These are phyloP conservation scores for Flaveria bidentis DNA, from an alignment of 129 eudicot genomes.

Conservation along the genomic window DNA sequence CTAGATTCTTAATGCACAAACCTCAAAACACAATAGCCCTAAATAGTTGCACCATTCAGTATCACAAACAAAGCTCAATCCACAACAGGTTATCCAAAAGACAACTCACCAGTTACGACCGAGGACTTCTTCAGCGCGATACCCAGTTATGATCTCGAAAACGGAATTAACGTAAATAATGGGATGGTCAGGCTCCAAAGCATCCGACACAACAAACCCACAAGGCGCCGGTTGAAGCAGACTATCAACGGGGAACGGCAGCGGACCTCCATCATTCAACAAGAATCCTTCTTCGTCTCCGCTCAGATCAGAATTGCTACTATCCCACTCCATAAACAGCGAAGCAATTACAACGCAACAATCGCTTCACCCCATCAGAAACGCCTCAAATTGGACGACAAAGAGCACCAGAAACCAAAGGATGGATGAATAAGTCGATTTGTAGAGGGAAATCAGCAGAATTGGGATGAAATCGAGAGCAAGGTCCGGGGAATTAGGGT, in stretches of 20 bases:
- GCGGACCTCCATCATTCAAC: constrained; percentile 55
- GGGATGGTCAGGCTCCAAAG: constrained; percentile 83
- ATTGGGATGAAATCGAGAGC: background rate
- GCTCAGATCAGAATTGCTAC: constrained; percentile 49
- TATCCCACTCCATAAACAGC: constrained; percentile 55
- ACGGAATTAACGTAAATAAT: constrained; percentile 84
- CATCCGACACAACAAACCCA: constrained; percentile 86
- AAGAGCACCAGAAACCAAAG: background rate
- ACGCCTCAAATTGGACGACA: constrained; percentile 7
- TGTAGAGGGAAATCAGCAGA: background rate
- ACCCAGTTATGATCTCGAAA: constrained; percentile 82
- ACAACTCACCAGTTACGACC: constrained; percentile 68
- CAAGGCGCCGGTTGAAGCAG: constrained; percentile 78
- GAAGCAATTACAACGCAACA: background rate
- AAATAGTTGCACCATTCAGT: background rate
- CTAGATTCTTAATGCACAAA: too few relatives aligned
- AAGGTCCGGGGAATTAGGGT: constrained; percentile 1
- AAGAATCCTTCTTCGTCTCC: constrained; percentile 70
- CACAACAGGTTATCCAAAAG: background rate
- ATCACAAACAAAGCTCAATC: background rate
- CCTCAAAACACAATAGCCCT: background rate
- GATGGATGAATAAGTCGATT: background rate
- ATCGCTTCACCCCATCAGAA: constrained; percentile 41
- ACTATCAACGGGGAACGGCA: constrained; percentile 61
- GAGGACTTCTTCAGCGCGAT: constrained; percentile 78